Evolutionary conservation across 2,329 filamentous ascomycete species (phyloP), one percentile per base, ranked within the genome.

Genomic region (Verticillium isaacii): DNA sequence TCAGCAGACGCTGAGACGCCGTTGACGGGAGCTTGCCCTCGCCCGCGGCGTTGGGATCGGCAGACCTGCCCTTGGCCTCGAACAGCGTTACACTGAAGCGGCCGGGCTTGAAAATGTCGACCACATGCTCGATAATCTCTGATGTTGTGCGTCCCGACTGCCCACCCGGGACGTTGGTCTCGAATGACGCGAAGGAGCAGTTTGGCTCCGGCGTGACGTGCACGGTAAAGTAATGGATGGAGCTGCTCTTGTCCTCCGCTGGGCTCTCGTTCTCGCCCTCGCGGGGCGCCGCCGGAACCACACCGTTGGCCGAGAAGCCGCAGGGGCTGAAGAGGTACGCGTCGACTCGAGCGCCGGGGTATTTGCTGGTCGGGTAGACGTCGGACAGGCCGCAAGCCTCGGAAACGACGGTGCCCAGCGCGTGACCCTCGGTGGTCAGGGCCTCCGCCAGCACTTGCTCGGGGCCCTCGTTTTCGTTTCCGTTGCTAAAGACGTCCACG

Each of bases 21-120:
- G 71, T 69, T 63, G 69, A 64, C 64, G 73, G 67, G 59, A 70
- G 63, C 61, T 78, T 74, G 68, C 80, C 75, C 69, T 80, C 68
- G 66, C 77, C 71, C 69, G 72, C 75, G 62, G 72, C 74, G 37
- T 77, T 78, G 0, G 73, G 68, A 68, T 75, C 73, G 72, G 77
- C 80, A 65, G 70, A 77, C 71, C 75, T 78, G 50, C 77, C 79
- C 81, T 96, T 97, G 60, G 93, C 91, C 78, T 99, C 94, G 70
- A 99, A 99, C 17, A 98, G 82, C 1, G 95, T 99, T 62, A 99
- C 92, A 70, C 91, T 97, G 83, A 99, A 99, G 60, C 94, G 90
- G n/a, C 94, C 94, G 0, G 95, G 95, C 74, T 93, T 92, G 86
- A 99, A 99, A 72, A 99, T 99, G 66, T 87, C 84, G 55, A 98